phyloP scores from a whole-genome alignment of 306 rosid species.

The Mucuna pruriens region DNA sequence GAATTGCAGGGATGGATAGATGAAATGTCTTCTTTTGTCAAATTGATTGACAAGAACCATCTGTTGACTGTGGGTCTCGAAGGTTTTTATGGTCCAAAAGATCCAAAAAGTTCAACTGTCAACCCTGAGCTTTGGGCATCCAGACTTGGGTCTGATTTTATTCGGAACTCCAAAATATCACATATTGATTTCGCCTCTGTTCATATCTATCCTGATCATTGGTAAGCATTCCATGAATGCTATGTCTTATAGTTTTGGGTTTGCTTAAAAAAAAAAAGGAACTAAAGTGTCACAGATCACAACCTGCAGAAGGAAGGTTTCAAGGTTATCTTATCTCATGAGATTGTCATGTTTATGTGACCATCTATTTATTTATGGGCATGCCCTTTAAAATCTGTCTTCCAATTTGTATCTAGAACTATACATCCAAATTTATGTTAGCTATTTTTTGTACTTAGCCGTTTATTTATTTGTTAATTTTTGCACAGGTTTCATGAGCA shows the following conservation, averaged over 20 bases:
- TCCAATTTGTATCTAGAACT: not conserved
- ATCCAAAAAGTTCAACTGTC: slow-evolving; percentile 66
- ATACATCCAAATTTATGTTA: not conserved
- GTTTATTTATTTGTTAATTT: not conserved
- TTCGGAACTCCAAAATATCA: slow-evolving; percentile 76
- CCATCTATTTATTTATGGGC: slow-evolving; percentile 6
- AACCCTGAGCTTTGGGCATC: slow-evolving; percentile 98
- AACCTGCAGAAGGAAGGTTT: slow-evolving; percentile 17
- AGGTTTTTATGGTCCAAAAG: slow-evolving; percentile 95
- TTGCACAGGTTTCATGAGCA: slow-evolving; percentile 68
- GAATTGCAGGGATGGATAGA: slow-evolving; percentile 88
- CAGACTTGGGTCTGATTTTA: slow-evolving; percentile 87
- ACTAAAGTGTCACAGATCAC: not conserved
- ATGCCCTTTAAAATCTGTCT: not conserved
- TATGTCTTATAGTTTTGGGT: not conserved
- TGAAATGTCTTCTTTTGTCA: slow-evolving; percentile 89
- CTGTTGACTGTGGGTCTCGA: slow-evolving; percentile 87
- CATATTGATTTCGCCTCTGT: slow-evolving; percentile 82
- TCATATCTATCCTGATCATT: slow-evolving; percentile 95
- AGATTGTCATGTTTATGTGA: slow-evolving; percentile 8
- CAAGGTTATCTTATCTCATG: not conserved
- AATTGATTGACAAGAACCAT: slow-evolving; percentile 92
- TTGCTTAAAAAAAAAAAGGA: not conserved
- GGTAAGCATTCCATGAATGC: slow-evolving; percentile 58
- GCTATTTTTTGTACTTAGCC: not conserved